Percentiles rank a stretch among this genome's conserved stretches.
phyloP scores from a whole-genome alignment of 2,329 filamentous ascomycete species.

The Aspergillus fijiensis region DNA sequence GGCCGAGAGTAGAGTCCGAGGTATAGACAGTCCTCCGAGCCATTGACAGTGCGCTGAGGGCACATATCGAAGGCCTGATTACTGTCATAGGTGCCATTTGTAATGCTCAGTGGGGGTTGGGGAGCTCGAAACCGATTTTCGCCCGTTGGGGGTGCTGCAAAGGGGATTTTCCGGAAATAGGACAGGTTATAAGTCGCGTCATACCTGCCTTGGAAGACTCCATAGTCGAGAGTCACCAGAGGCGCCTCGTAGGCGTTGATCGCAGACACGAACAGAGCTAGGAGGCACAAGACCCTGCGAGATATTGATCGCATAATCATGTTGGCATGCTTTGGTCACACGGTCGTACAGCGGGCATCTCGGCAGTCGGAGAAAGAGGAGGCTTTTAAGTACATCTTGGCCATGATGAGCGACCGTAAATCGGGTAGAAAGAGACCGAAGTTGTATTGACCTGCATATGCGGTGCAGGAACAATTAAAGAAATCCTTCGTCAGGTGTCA shows the following conservation, averaged over 20 bases:
- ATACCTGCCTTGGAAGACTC: slow-evolving; percentile 55
- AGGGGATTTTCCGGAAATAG: slow-evolving; percentile 62
- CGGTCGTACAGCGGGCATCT: background rate
- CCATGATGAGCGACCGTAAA: background rate
- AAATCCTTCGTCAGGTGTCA: background rate
- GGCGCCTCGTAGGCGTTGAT: slow-evolving; percentile 31
- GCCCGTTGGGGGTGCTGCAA: slow-evolving; percentile 58
- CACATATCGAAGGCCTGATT: slow-evolving; percentile 59
- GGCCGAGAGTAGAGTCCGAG: slow-evolving; percentile 61
- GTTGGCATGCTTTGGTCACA: background rate
- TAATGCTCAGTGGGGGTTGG: slow-evolving; percentile 54
- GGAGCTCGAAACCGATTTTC: slow-evolving; percentile 61
- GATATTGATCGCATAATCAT: background rate
- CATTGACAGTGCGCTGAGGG: slow-evolving; percentile 57
- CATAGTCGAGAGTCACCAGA: slow-evolving; percentile 49
- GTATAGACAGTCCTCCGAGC: slow-evolving; percentile 62
- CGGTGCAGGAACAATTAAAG: background rate
- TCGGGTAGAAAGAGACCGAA: slow-evolving; percentile 10
- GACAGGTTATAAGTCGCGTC: slow-evolving; percentile 55
- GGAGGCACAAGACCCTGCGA: background rate
- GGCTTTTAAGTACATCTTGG: background rate
- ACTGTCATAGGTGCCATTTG: slow-evolving; percentile 55
- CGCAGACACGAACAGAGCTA: slow-evolving; percentile 11
- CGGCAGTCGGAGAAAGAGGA: background rate
- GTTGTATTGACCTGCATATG: slow-evolving; percentile 4